These are phyloP conservation scores for Magnolia sinica DNA, from an alignment of 164 flowering plant species.

Conservation along the genomic window DNA sequence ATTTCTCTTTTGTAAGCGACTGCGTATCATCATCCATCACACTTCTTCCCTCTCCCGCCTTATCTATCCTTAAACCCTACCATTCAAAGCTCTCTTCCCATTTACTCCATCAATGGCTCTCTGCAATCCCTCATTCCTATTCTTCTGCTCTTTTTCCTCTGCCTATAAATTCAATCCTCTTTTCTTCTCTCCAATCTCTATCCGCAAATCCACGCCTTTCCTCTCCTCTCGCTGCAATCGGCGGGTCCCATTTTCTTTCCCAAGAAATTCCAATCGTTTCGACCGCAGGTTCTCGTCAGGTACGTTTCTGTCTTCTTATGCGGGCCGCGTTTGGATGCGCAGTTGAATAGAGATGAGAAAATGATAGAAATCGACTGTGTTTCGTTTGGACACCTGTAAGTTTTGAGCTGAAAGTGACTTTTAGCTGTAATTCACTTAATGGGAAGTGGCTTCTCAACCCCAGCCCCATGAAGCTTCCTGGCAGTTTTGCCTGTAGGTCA, in stretches of 20 bases:
- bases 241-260: slow-evolving; percentile 19
- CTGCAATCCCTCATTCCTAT: slow-evolving; percentile 19
- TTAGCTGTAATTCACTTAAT: background rate
- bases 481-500: background rate
- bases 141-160: slow-evolving; percentile 28
- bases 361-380: background rate
- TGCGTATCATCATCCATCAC: background rate
- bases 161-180: slow-evolving; percentile 27
- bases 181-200: slow-evolving; percentile 24
- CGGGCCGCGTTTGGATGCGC: background rate
- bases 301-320: background rate
- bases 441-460: background rate
- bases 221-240: slow-evolving; percentile 44
- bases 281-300: slow-evolving; percentile 26
- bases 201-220: slow-evolving; percentile 28
- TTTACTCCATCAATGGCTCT: slow-evolving; percentile 28
- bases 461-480: background rate
- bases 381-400: background rate
- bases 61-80: background rate
- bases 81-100: background rate
- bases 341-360: background rate
- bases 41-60: background rate
- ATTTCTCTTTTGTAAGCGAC: too few relatives aligned
- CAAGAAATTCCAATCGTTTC: slow-evolving; percentile 20
- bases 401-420: background rate